Base-by-base conservation (phyloP, 257 asterid genomes). In the Lithospermum erythrorhizon region DNA sequence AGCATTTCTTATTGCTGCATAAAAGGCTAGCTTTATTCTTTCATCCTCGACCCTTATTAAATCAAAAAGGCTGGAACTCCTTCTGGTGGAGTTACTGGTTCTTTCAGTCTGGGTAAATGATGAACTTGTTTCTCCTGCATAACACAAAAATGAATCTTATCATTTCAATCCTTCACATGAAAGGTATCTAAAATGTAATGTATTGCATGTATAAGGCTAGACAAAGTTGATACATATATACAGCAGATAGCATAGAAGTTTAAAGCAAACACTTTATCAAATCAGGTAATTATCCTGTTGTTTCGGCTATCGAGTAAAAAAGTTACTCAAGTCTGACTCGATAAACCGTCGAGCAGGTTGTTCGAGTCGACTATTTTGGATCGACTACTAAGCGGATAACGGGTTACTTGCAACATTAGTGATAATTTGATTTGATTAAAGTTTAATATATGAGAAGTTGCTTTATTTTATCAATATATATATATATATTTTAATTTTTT, bases 1-100 rank as follows among this genome's bases (percentile, higher is more conserved):
- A 22, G 99, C 89, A 73, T 86, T 86, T 70, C 86, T 82, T 53
- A 89, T 20, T 64, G 89, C 87, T 16, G 96, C 94, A 73, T 64
- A 93, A 67, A 93, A 93, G 20, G 97, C 99, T 66, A 79, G 94
- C 72, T 82, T 93, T 82, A 93, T 84, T 70, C 81, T 79, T 77
- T 89, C 99, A 83, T 84, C 95, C 75, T 81, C 82, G 63, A 93
- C 95, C 71, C 79, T 82, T 53, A 93, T 75, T 81, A 93, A 76
- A 82, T 93, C 99, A 81, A 86, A 93, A 25, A 93, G 86, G 60
- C 97, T 22, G 86, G 91, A 64, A 79, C 91, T 57, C 82, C 90
- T 63, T 84, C 95, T 6, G 96, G 95, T 2, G 95, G 76, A 69
- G 67, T 87, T 37, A 83, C 58, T 66, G 66, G 83, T 75, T 84